Base-by-base conservation (phyloP, 2,329 filamentous ascomycete species). In the Cryphonectria naterciae region DNA sequence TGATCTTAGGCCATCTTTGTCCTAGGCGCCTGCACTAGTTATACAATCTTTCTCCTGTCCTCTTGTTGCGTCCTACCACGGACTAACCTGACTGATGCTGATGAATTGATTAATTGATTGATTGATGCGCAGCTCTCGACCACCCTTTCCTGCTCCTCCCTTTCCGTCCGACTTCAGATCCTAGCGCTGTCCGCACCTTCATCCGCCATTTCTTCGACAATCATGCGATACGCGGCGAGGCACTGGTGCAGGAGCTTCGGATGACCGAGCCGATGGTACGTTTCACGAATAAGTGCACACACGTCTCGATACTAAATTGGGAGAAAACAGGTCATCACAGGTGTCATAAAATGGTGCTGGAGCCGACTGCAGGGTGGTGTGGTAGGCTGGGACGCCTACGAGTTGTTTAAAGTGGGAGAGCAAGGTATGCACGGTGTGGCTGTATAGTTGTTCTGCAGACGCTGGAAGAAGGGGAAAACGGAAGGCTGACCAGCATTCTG, bases 321-420 rank as follows among this genome's bases (percentile, higher is more conserved):
- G 60, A 32, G 52, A 62, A 32, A 54, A 41, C 74, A 97, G 94
- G 94, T 97, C 70, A 88, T 99, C 68, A 95, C 94, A 74, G 96
- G 95, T 77, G 94, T 98, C 58, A 86, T 96, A 74, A 99, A 98
- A 85, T 99, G 96, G 96, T 98, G 95, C 81, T 99, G 96, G 96
- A 95, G 93, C 80, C 90, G 96, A 82, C 85, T 99, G 66, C 89
- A 92, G 58, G 94, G 94, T 71, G 96, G 96, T 77, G 91, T 99
- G 19, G 95, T 99, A 49, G 94, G 94, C 70, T 98, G 96, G 96
- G 94, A 98, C 77, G 94, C 94, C 58, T 99, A 99, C 79, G 95
- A 98, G 79, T 87, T 97, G 32, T 99, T 99, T 86, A 94, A 93
- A 77, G 91, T 97, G 75, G 96, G 96, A 79, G 96, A 99, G 83